Evolutionary conservation across 2,329 filamentous ascomycete species (phyloP), one percentile per base, ranked within the genome.

Genomic region (Stagonosporopsis cucurbitacearum): DNA sequence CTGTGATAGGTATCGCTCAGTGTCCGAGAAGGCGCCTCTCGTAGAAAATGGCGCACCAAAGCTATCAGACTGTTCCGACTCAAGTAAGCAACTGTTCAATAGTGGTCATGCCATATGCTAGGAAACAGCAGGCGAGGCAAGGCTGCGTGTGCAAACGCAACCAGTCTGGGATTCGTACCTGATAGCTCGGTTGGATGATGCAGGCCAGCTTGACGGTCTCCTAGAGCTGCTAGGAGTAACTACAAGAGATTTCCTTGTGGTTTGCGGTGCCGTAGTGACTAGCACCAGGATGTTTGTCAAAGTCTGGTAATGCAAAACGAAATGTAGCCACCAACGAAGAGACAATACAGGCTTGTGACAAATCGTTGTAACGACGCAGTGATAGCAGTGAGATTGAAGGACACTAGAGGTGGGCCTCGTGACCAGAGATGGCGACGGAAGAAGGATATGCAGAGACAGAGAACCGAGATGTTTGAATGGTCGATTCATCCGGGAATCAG

Each of bases 401-500:
- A 62, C 48, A 62, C 60, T 60, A 56, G 57, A 58, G 62, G 65
- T 60, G 51, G 65, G 54, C 48, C 71, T 67, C 70, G 70, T 71
- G 66, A 71, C 70, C 64, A 63, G 58, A 28, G 59, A 60, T 63
- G 58, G 48, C 57, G 62, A 65, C 59, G 61, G 58, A 63, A 64
- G 61, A 28, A 56, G 53, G 63, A 65, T 63, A 59, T 64, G 58
- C 63, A 70, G 63, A 73, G 69, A 73, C 68, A 72, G 67, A 66
- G 64, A 64, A 69, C 65, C 57, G 59, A 60, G 63, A 60, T 73
- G 57, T 65, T 71, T 63, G 66, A 64, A 62, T 66, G 63, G 54
- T 64, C 60, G 71, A 74, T 72, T 74, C 72, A 74, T 74, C 62
- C 72, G 71, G 71, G 71, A 64, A 71, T 65, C 63, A 66, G 65